A percentile compares a stretch with the other conserved stretches of the same genome.
Evolutionary conservation across 345 rosid species (phyloP).

Genomic region (Rhizophora mangle): DNA sequence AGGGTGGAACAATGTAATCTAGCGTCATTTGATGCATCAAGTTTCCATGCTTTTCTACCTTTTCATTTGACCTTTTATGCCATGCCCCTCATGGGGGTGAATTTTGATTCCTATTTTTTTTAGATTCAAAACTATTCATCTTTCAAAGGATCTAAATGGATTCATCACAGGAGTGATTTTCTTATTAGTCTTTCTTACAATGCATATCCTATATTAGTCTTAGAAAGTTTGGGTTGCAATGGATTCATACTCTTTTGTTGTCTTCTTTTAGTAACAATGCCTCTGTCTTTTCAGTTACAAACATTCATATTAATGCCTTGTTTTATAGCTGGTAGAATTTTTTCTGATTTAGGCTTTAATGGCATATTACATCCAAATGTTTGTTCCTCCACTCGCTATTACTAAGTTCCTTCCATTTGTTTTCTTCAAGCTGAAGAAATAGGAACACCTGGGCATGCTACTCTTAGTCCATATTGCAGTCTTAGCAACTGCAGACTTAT

Average conservation of each 20-base stretch:
- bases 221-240: background rate
- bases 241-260: background rate
- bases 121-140: background rate
- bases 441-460: constrained; percentile 1
- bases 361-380: background rate
- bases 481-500: background rate
- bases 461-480: constrained; percentile 5
- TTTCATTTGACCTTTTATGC: background rate
- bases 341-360: background rate
- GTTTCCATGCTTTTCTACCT: background rate
- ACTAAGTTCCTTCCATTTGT: background rate
- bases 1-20: background rate
- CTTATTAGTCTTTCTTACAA: background rate
- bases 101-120: background rate
- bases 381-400: background rate
- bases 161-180: background rate
- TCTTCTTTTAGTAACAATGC: background rate
- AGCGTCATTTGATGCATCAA: background rate
- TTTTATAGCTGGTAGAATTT: background rate
- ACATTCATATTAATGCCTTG: background rate
- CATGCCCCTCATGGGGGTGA: background rate
- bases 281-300: background rate
- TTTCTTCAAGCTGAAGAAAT: constrained; percentile 4
- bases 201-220: background rate
- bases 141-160: background rate